Conservation (phyloP, 306 rosid genomes). For the Pachyrhizus erosus region DNA sequence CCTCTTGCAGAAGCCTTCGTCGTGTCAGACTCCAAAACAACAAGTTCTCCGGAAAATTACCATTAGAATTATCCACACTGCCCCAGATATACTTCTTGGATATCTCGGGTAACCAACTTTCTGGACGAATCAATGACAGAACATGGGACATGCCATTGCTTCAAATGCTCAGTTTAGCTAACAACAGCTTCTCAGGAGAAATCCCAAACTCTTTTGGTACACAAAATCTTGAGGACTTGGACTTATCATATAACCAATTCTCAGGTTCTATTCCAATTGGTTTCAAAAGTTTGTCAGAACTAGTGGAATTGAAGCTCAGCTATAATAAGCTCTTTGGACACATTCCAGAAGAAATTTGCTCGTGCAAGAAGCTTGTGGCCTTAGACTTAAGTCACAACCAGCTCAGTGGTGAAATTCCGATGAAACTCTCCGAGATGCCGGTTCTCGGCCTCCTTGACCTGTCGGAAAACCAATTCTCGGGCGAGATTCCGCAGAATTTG, state of each 20-base stretch:
- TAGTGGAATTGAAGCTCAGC: slow-evolving; percentile 68
- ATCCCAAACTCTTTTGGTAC: slow-evolving; percentile 69
- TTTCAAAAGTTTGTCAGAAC: slow-evolving; percentile 49
- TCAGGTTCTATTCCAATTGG: slow-evolving; percentile 57
- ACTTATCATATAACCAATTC: slow-evolving; percentile 66
- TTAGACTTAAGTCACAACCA: slow-evolving; percentile 73
- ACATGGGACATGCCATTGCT: slow-evolving; percentile 76
- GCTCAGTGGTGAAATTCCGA: slow-evolving; percentile 66
- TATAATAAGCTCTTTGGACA: slow-evolving; percentile 65
- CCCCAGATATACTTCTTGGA: slow-evolving; percentile 76
- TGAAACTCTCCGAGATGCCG: slow-evolving; percentile 60
- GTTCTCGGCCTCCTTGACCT: slow-evolving; percentile 83
- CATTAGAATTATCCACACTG: slow-evolving; percentile 51
- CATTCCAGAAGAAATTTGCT: slow-evolving; percentile 63
- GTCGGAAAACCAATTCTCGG: slow-evolving; percentile 74
- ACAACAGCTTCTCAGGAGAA: slow-evolving; percentile 65
- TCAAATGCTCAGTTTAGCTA: slow-evolving; percentile 79
- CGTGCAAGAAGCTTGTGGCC: slow-evolving; percentile 69
- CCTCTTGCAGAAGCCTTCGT: slow-evolving; percentile 65
- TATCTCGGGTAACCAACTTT: slow-evolving; percentile 68
- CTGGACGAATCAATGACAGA: slow-evolving; percentile 63
- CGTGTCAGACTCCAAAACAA: slow-evolving; percentile 90
- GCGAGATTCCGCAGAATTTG: slow-evolving; percentile 68
- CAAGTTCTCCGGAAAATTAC: slow-evolving; percentile 65
- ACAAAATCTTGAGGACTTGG: slow-evolving; percentile 64